Base-by-base conservation (phyloP, 495 filamentous ascomycete genomes). In the Xylaria acuta region DNA sequence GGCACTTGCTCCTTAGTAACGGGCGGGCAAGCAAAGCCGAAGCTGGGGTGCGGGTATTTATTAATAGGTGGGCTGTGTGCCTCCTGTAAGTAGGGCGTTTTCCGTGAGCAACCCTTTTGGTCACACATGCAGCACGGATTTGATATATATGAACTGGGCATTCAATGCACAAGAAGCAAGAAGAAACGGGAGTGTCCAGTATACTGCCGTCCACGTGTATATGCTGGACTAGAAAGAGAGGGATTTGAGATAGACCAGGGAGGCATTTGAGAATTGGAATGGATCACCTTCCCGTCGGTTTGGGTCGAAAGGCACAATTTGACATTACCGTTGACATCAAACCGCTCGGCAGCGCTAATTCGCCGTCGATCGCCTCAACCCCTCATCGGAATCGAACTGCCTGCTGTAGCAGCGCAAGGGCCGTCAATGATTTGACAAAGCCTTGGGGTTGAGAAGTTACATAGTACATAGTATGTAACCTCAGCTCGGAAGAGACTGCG, bases 231-330 rank as follows among this genome's bases (percentile, higher is more conserved):
- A 49, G 68, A 40, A 22, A 51, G 41, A 1, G 58, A 40, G 56
- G 43, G 25, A 70, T 70, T 70, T 70, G 68, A 70, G 68, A 70
- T 70, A 70, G 58, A 40, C n/a, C 34, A 34, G 68, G 49, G 43
- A 8, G 27, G 30, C 68, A 70, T 70, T 70, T 70, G 68, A 70
- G 41, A 63, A 70, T 38, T 40, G 20, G 2, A 38, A 63, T 47
- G 36, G 68, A 64, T 64, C 68, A 22, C 34, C 67, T 22, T 70
- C 40, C 34, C 40, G 54, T 40, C 20, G 16, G 34, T 25, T 45
- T 51, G 65, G 65, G 65, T 41, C 49, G 0, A 56, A 12, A 67
- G 36, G 30, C 14, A 38, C 51, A 38, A 69, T 69, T 69, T 69
- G 67, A 47, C 67, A 69, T 69, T 36, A 66, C 41, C 64, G 30